Percentiles rank a stretch among this genome's conserved stretches.
Conservation (phyloP, 2,329 filamentous ascomycete species). For the Aspergillus eucalypticola region DNA sequence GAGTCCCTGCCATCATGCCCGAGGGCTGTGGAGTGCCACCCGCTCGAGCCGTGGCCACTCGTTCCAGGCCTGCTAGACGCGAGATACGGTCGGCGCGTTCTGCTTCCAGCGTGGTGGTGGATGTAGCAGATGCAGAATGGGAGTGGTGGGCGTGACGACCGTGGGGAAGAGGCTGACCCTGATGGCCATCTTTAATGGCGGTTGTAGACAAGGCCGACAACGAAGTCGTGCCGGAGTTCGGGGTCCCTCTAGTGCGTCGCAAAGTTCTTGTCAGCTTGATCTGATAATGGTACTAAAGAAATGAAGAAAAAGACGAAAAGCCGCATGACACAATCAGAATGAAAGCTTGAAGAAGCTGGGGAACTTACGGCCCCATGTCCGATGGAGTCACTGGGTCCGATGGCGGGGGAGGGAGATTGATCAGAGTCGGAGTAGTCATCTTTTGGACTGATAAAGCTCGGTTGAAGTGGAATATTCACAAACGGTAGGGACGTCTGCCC, state of each 20-base stretch:
- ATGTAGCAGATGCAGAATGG: conserved; percentile 59
- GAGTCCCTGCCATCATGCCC: conserved; percentile 40
- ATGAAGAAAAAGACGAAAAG: conserved; percentile 10
- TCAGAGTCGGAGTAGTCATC: conserved; percentile 64
- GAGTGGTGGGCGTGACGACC: conserved; percentile 54
- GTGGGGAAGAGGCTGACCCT: conserved; percentile 70
- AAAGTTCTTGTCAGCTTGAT: conserved; percentile 21
- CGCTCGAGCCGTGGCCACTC: conserved; percentile 74
- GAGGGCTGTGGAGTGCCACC: conserved; percentile 31
- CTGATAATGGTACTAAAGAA: background rate
- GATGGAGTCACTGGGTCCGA: conserved; percentile 84
- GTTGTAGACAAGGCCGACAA: conserved; percentile 90
- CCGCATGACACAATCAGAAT: conserved; percentile 4
- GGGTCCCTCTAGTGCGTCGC: conserved; percentile 69
- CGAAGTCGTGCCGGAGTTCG: conserved; percentile 88
- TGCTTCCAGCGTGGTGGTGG: conserved; percentile 76
- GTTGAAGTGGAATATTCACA: background rate
- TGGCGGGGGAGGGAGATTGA: conserved; percentile 79
- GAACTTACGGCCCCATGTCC: conserved; percentile 76
- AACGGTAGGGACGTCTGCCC: background rate
- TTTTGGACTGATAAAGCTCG: background rate
- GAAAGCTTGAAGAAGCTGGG: conserved; percentile 12
- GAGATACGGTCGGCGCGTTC: conserved; percentile 95
- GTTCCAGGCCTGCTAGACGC: conserved; percentile 86
- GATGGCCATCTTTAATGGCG: conserved; percentile 94